phyloP scores from a whole-genome alignment of 2,329 filamentous ascomycete species.

The Aspergillus arachidicola region DNA sequence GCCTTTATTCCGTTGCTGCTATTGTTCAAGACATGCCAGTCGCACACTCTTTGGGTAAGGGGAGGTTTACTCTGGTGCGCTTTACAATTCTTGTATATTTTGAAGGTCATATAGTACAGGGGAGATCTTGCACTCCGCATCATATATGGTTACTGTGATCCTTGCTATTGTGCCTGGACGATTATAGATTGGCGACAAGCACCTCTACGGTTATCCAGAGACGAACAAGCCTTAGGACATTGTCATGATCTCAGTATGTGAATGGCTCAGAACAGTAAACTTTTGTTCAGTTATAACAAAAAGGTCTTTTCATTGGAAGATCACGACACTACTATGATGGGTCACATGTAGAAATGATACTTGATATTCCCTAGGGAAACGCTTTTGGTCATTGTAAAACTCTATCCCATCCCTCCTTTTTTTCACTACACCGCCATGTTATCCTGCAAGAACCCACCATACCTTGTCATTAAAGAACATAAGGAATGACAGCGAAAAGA shows the following conservation, averaged over 20 bases:
- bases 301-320: neutral
- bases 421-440: neutral
- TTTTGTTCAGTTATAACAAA: neutral
- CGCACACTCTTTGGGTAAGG: neutral
- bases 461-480: neutral
- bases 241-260: neutral
- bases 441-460: neutral
- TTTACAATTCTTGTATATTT: neutral
- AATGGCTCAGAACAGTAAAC: neutral
- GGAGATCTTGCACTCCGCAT: neutral
- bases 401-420: neutral
- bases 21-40: neutral
- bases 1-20: neutral
- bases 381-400: constrained; percentile 10
- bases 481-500: neutral
- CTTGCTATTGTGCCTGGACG: neutral
- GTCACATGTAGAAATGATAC: neutral
- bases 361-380: constrained; percentile 10
- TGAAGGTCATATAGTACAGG: neutral
- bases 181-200: neutral
- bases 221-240: neutral
- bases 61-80: neutral
- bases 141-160: neutral
- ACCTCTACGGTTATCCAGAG: neutral
- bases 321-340: neutral